These are phyloP conservation scores for Neonectria magnoliae DNA, from an alignment of 2,329 filamentous ascomycete genomes.

Conservation along the genomic window DNA sequence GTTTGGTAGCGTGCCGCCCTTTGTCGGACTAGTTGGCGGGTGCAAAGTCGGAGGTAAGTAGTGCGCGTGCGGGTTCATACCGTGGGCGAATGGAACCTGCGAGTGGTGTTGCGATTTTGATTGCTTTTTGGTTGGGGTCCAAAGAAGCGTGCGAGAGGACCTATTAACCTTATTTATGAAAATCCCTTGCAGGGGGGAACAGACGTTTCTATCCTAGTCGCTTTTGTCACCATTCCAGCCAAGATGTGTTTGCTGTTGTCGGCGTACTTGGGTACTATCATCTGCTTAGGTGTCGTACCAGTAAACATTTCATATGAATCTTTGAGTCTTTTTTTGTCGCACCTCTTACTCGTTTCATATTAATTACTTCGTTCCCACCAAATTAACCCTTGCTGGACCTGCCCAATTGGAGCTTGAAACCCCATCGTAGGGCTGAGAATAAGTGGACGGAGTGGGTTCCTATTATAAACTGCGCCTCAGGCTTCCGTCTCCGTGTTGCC, in stretches of 20 bases:
- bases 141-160: constrained; percentile 1
- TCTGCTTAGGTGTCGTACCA: too few relatives aligned
- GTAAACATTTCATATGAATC: too few relatives aligned
- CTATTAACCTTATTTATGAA: constrained; percentile 16
- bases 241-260: not conserved
- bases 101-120: constrained; percentile 4
- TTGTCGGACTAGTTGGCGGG: constrained; percentile 5
- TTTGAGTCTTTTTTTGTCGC: too few relatives aligned
- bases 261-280: too few relatives aligned
- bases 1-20: not conserved
- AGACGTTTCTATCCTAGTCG: not conserved
- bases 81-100: not conserved
- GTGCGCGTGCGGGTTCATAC: not conserved
- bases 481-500: constrained; percentile 5
- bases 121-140: not conserved
- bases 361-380: too few relatives aligned
- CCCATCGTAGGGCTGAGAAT: constrained; percentile 18
- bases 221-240: not conserved
- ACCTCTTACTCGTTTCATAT: too few relatives aligned
- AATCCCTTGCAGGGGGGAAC: constrained; percentile 3
- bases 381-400: too few relatives aligned
- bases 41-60: constrained; percentile 3
- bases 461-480: constrained; percentile 4
- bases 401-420: too few relatives aligned
- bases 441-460: constrained; percentile 11